Conservation (phyloP, 768 basidiomycete genomes). For the Filobasidium wieringae region DNA sequence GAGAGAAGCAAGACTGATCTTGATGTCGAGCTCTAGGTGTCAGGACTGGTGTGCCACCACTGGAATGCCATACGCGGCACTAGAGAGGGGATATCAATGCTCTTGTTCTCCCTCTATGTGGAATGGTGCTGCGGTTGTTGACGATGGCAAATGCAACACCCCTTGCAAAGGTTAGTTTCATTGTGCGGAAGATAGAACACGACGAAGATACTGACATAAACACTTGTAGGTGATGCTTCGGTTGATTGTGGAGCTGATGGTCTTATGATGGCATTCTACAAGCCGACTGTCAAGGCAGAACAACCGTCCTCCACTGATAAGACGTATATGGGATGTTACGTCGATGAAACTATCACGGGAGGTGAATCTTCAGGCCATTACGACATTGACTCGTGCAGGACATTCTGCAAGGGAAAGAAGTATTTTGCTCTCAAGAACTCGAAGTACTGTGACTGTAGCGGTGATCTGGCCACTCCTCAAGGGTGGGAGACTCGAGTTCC, state of each 20-base stretch:
- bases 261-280: neutral
- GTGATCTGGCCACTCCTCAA: neutral
- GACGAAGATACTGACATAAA: neutral
- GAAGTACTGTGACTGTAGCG: conserved; percentile 3
- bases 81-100: conserved; percentile 7
- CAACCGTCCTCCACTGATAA: conserved; percentile 7
- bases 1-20: neutral
- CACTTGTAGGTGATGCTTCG: neutral
- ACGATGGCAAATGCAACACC: neutral
- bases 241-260: conserved; percentile 2
- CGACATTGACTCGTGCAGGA: conserved; percentile 6
- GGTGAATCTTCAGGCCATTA: neutral
- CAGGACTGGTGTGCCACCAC: conserved; percentile 9
- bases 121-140: neutral
- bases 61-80: conserved; percentile 3
- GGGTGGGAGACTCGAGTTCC: conserved; percentile 5
- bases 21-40: neutral
- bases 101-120: neutral
- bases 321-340: conserved; percentile 4
- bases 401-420: conserved; percentile 3
- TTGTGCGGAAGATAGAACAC: neutral
- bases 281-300: neutral
- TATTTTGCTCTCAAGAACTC: conserved; percentile 2
- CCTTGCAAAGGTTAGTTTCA: conserved; percentile 1
- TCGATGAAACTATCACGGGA: neutral